Evolutionary conservation across 805 yeast genomes (phyloP), one percentile per base, ranked within the genome.

Genomic region (Candida rishiriensis): DNA sequence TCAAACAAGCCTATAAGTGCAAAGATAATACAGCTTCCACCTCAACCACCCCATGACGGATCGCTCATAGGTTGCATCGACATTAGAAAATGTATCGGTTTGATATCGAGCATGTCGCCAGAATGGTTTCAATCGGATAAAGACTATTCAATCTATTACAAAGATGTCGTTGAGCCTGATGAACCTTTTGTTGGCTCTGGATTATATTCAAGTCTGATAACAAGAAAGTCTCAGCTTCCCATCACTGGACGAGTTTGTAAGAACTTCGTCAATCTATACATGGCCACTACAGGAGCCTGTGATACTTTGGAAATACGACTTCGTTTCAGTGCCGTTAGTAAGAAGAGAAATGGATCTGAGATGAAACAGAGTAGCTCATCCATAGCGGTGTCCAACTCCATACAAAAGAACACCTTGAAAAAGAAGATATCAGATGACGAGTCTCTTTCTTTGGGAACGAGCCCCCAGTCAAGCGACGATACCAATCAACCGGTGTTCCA

Each of bases 291-390:
- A 3, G 50, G 42, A 30, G 47, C 50, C 1, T 34, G 50, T 17
- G 73, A 78, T 47, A 81, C 85, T 2, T 60, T 81, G 40, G 86
- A 81, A 59, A 71, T 81, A 33, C 68, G 79, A 48, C 61, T 81
- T 41, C 73, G 76, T 50, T 68, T 81, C 71, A 73, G 49, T 39
- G 51, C 56, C 3, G 52, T 58, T 8, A 40, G 38, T 39, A 43
- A 32, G 34, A 29, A 33, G 32, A 29, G 10, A 21, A 6, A n/a
- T 12, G 21, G 13, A 29, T n/a, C 36, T 9, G n/a, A 30, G 11
- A 18, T 41, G 17, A 17, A 34, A 13, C 46, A 43, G 36, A 3
- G 41, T 21, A 14, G 13, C 30, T 28, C 51, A 34, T 26, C 36
- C n/a, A 13, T 34, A 5, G 14, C 31, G 7, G 34, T 12, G 18